Evolutionary conservation across 192 early-diverging fungal species (phyloP), one percentile per base, ranked within the genome.

Genomic region (Coemansia sp.): DNA sequence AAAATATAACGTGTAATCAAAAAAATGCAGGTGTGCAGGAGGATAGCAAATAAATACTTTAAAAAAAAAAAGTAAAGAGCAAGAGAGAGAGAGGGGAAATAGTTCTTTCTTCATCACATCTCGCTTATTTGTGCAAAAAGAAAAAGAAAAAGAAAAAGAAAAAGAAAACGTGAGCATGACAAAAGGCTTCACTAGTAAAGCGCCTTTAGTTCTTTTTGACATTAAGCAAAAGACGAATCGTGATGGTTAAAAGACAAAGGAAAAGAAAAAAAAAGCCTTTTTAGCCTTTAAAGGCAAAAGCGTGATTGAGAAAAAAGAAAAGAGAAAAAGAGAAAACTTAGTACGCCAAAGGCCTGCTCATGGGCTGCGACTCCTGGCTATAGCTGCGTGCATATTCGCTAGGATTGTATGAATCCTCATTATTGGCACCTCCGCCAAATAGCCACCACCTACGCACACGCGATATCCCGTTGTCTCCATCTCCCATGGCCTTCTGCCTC

Each of bases 381-480:
- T 57, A 57, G 53, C 53, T 31, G 53, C 53, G 53, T 31, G 29
- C 27, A 12, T 57, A 57, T 31, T 27, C 53, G 1, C 10, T 16
- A 16, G 24, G 27, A 16, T 57, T 31, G 15, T 16, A 31, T 29
- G 4, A 5, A 27, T 33, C 27, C 16, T 12, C 13, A 31, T 57
- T 57, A 31, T 57, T 57, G 53, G 27, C 13, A 16, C 50, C 22
- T 52, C 50, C 22, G 2, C 50, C 50, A 24, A 52, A 52, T 27
- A 52, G 50, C 50, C 50, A 52, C 53, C 53, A 57, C 53, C 15
- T 57, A 27, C 53, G 29, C 29, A 57, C 53, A 57, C 29, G 53
- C 12, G 27, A 31, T 13, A 31, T 12, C 4, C 16, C 27, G 12
- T 31, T 11, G 27, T 15, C 12, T 16, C 27, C 27, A 52, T 7